Evolutionary conservation across 1,284 basidiomycete species (phyloP).

Genomic region (Sphaerobolus stellatus): DNA sequence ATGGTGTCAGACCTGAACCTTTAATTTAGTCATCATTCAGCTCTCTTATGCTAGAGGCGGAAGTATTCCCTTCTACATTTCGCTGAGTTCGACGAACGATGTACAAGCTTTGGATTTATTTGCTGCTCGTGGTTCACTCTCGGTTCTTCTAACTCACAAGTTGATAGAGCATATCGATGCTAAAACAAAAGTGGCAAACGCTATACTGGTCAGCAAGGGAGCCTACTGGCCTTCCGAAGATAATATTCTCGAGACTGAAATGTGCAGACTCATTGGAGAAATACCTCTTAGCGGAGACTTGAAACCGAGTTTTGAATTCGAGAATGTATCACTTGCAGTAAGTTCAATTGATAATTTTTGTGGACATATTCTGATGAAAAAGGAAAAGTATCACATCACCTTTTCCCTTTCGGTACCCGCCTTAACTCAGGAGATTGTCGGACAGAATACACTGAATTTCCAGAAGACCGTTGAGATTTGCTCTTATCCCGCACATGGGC

Average conservation of each 20-base stretch:
- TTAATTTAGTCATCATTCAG: slow-evolving; percentile 28
- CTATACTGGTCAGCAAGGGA: slow-evolving; percentile 40
- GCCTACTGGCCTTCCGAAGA: slow-evolving; percentile 48
- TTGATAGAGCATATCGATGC: slow-evolving; percentile 49
- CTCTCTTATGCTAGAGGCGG: slow-evolving; percentile 50
- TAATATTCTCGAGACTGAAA: slow-evolving; percentile 13
- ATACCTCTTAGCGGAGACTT: slow-evolving; percentile 44
- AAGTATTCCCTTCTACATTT: slow-evolving; percentile 47
- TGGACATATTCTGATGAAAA: no score
- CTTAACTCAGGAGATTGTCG: no score
- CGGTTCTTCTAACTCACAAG: slow-evolving; percentile 41
- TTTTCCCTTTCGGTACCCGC: no score
- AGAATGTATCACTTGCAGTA: slow-evolving; percentile 49
- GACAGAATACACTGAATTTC: no score
- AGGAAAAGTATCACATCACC: no score
- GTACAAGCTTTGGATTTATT: slow-evolving; percentile 43
- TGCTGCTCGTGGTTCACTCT: slow-evolving; percentile 37
- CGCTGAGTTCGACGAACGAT: slow-evolving; percentile 41
- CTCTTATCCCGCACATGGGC: no score
- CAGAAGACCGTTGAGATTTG: no score
- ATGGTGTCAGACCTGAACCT: neutral
- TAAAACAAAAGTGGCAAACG: slow-evolving; percentile 48
- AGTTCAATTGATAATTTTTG: slow-evolving; percentile 18
- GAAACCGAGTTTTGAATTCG: slow-evolving; percentile 56
- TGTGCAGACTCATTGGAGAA: slow-evolving; percentile 49